These are phyloP conservation scores for Fusarium marasasianum DNA, from an alignment of 2,329 filamentous ascomycete species.

Conservation along the genomic window DNA sequence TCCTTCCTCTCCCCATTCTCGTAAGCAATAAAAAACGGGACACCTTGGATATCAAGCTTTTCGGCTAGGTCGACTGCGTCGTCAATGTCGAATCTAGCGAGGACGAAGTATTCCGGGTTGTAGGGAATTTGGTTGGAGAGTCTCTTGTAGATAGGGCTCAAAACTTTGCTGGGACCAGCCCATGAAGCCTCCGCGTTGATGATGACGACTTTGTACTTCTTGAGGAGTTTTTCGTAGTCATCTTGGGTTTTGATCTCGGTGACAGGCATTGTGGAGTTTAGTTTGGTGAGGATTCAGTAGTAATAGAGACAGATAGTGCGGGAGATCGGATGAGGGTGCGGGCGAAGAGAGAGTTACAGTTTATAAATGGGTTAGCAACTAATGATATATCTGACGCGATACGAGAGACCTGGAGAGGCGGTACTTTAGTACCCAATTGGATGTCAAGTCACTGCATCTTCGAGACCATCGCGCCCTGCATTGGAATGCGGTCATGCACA, in stretches of 20 bases:
- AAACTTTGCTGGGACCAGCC: background rate
- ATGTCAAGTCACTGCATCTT: fast-evolving
- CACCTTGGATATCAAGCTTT: background rate
- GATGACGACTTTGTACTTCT: background rate
- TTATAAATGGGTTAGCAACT: too few species aligned
- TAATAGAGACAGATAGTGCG: background rate
- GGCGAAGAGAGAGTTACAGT: fast-evolving
- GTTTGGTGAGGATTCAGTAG: fast-evolving
- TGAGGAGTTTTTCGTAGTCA: fast-evolving
- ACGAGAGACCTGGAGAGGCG: too few species aligned
- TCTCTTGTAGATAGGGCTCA: background rate
- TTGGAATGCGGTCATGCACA: background rate
- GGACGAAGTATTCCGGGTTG: background rate
- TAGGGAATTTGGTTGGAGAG: background rate
- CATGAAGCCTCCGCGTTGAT: background rate
- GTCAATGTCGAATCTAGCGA: background rate
- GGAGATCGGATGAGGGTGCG: fast-evolving
- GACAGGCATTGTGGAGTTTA: background rate
- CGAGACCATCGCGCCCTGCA: background rate
- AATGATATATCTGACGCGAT: too few species aligned
- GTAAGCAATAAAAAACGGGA: background rate
- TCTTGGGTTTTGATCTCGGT: background rate
- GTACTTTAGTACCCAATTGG: background rate
- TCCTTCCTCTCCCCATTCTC: background rate
- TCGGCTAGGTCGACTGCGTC: background rate